Base-by-base conservation (phyloP, 176 grass and related monocot genomes). In the Cenchrus americanus region DNA sequence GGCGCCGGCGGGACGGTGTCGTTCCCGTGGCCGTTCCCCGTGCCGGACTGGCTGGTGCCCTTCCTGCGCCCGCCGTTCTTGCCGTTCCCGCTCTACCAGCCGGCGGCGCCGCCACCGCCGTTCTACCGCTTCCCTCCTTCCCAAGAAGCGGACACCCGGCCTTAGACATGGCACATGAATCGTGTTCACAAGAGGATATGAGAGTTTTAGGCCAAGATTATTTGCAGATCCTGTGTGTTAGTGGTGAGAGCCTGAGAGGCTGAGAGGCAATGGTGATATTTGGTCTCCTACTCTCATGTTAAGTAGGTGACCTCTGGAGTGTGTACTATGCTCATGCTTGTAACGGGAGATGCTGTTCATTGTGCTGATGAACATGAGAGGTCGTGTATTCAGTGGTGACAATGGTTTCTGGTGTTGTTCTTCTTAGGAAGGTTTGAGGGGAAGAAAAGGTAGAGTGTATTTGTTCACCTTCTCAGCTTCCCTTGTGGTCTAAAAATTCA, bases 41-140 rank as follows among this genome's bases (percentile, higher is more conserved):
- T 94, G 77, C 92, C 92, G 30, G 23, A 52, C 1, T 94, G 92
- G 94, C 81, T 92, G 8, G 79, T 91, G 62, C 94, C 90, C 12
- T 94, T 94, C 82, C 83, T 92, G 61, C 85, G 86, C 2, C 92
- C 95, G 6, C 86, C 95, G 3, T 94, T 86, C 80, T 44, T 97
- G 71, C 90, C 95, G 0, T 94, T 97, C 71, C 86, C 90, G 21
- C 80, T 97, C 68, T 92, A 92, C 65, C 69, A 84, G 80, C 78
- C 83, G 80, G 84, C 79, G 53, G 74, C 72, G 3, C 75, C 83
- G 32, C 73, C 84, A 62, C 89, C 94, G 80, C 94, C 87, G 69
- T 90, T 82, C 82, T 86, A 78, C 50, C 94, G 79, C 42, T 92
- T 87, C 84, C 84, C 77, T 68, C 69, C 85, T 27, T 73, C 84